These are phyloP conservation scores for Phytophthora hybrid DNA, from an alignment of 352 stramenopile genomes.

Conservation along the genomic window DNA sequence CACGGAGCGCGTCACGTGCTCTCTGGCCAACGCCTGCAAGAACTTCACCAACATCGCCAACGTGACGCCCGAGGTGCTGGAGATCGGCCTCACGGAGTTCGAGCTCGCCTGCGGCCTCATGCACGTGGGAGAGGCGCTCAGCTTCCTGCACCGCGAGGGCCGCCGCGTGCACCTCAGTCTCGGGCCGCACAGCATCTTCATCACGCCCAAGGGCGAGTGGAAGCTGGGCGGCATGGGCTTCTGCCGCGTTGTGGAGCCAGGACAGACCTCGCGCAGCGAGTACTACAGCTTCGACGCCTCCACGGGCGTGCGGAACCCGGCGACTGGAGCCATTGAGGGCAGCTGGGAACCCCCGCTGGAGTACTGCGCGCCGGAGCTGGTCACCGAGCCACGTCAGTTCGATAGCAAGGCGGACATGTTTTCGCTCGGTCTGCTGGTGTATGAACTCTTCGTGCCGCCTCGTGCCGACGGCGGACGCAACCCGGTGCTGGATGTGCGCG, in stretches of 20 bases:
- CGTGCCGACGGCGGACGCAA: constrained; percentile 83
- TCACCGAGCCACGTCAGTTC: constrained; percentile 86
- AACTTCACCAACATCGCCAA: constrained; percentile 89
- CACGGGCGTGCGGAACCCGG: constrained; percentile 59
- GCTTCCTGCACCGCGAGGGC: constrained; percentile 91
- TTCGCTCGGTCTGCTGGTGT: constrained; percentile 83
- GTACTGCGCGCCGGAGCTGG: constrained; percentile 87
- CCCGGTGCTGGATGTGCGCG: constrained; percentile 81
- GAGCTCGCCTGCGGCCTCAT: constrained; percentile 90
- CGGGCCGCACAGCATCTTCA: constrained; percentile 90
- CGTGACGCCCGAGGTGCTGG: constrained; percentile 86
- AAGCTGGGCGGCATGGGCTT: constrained; percentile 93
- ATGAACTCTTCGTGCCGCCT: constrained; percentile 86
- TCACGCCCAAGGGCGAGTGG: constrained; percentile 92
- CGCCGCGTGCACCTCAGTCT: constrained; percentile 89
- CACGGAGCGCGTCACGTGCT: constrained; percentile 91
- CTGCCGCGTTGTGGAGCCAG: constrained; percentile 83
- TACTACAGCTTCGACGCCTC: constrained; percentile 78
- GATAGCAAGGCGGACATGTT: constrained; percentile 88
- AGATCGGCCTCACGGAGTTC: constrained; percentile 90
- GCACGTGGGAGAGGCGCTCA: constrained; percentile 90
- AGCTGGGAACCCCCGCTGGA: constrained; percentile 86
- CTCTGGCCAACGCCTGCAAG: constrained; percentile 91
- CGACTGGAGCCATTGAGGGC: constrained; percentile 63
- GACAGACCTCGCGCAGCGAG: constrained; percentile 83